These are phyloP conservation scores for Neolentinus lepideus DNA, from an alignment of 1,284 basidiomycete species.

Conservation along the genomic window DNA sequence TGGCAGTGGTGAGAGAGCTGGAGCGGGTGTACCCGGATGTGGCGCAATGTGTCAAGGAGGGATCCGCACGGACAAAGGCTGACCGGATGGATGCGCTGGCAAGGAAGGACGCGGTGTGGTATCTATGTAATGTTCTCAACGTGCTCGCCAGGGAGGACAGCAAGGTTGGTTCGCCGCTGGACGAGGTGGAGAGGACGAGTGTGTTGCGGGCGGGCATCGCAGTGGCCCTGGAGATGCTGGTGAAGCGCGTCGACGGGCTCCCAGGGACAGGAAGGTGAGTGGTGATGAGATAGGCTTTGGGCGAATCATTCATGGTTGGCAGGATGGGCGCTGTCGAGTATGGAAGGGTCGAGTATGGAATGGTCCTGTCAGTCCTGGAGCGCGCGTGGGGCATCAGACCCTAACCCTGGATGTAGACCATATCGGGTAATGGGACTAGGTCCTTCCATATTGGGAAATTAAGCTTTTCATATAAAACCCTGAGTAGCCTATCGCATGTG, in stretches of 20 bases:
- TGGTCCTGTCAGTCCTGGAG: background rate
- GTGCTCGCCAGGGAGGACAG: constrained; percentile 4
- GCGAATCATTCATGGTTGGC: background rate
- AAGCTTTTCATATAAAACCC: too few species aligned
- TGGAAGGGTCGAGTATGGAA: background rate
- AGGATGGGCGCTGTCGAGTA: too few species aligned
- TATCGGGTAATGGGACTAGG: too few species aligned
- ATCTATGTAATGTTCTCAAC: constrained; percentile 39
- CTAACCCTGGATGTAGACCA: too few species aligned
- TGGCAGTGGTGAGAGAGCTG: constrained; percentile 19
- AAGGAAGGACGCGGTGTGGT: constrained; percentile 47
- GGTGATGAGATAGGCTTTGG: background rate
- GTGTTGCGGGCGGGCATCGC: background rate
- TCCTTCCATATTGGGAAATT: too few species aligned
- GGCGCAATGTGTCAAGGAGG: background rate
- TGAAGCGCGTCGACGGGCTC: background rate
- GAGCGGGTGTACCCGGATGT: constrained; percentile 11
- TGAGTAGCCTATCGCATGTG: too few species aligned
- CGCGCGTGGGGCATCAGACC: background rate
- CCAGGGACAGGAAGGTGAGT: background rate
- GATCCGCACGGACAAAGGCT: constrained; percentile 7
- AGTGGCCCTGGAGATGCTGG: background rate
- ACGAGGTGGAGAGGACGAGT: background rate
- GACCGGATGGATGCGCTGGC: constrained; percentile 31
- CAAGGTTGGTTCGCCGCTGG: background rate